phyloP scores from a whole-genome alignment of 345 rosid species.

The Heritiera fomes region DNA sequence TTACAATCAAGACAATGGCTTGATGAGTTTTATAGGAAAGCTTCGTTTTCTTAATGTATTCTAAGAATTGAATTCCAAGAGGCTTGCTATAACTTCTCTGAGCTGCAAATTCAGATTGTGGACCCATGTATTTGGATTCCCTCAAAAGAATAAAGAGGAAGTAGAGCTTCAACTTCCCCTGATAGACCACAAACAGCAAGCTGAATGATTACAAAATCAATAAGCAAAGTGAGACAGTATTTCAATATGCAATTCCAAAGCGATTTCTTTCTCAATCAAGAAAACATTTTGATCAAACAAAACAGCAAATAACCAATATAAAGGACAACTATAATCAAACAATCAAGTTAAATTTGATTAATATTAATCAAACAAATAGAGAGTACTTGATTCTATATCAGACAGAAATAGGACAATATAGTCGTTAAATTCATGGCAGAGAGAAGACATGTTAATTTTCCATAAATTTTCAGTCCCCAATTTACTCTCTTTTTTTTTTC shows the following conservation, averaged over 20 bases:
- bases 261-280: background rate
- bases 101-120: slow-evolving; percentile 34
- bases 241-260: background rate
- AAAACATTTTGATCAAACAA: background rate
- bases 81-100: slow-evolving; percentile 48
- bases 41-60: slow-evolving; percentile 41
- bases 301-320: background rate
- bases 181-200: slow-evolving; percentile 11
- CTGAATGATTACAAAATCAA: slow-evolving; percentile 19
- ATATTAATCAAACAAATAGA: background rate
- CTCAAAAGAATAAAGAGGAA: background rate
- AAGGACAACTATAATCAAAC: background rate
- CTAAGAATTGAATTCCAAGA: slow-evolving; percentile 61
- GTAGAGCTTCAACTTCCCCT: slow-evolving; percentile 19
- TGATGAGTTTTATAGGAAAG: slow-evolving; percentile 69
- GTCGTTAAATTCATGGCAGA: background rate
- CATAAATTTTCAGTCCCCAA: background rate
- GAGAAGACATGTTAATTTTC: background rate
- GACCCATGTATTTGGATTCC: slow-evolving; percentile 46
- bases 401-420: background rate
- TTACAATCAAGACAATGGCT: slow-evolving; percentile 74
- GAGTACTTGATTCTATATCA: background rate
- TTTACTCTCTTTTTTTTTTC: too few species aligned
- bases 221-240: background rate
- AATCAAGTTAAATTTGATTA: background rate